A percentile compares a stretch with the other conserved stretches of the same genome.
These are phyloP conservation scores for Hypomyces perniciosus DNA, from an alignment of 2,329 filamentous ascomycete species.

Conservation along the genomic window DNA sequence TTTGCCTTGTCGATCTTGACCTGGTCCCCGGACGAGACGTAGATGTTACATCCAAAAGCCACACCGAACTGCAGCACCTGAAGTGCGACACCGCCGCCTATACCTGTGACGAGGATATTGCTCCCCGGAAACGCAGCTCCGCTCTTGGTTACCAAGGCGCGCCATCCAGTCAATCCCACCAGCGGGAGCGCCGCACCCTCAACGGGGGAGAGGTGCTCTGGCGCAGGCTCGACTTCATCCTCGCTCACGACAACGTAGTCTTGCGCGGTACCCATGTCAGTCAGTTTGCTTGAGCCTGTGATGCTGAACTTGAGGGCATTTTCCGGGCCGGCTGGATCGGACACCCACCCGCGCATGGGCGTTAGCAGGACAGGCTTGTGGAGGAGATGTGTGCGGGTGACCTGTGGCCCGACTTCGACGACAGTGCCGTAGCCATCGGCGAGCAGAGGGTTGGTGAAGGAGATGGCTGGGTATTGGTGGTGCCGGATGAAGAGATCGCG, in stretches of 20 bases:
- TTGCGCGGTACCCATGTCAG: slow-evolving; percentile 61
- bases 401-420: slow-evolving; percentile 51
- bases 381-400: slow-evolving; percentile 34
- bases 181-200: slow-evolving; percentile 83
- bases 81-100: slow-evolving; percentile 86
- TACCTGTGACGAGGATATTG: slow-evolving; percentile 82
- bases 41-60: slow-evolving; percentile 70
- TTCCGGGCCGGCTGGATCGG: slow-evolving; percentile 68
- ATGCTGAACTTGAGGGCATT: slow-evolving; percentile 52
- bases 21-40: slow-evolving; percentile 67
- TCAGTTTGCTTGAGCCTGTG: slow-evolving; percentile 60
- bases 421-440: slow-evolving; percentile 79
- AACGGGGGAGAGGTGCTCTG: slow-evolving; percentile 61
- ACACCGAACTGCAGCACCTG: slow-evolving; percentile 75
- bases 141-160: slow-evolving; percentile 76
- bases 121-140: slow-evolving; percentile 55
- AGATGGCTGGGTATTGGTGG: slow-evolving; percentile 80
- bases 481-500: slow-evolving; percentile 92
- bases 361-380: slow-evolving; percentile 70
- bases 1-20: slow-evolving; percentile 70
- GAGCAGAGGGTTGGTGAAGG: slow-evolving; percentile 71
- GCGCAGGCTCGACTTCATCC: slow-evolving; percentile 68
- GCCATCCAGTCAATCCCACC: slow-evolving; percentile 82
- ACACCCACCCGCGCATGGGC: slow-evolving; percentile 72
- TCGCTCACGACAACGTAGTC: slow-evolving; percentile 67